These are phyloP conservation scores for Rhododendron henanense DNA, from an alignment of 148 eudicot genomes.

Conservation along the genomic window DNA sequence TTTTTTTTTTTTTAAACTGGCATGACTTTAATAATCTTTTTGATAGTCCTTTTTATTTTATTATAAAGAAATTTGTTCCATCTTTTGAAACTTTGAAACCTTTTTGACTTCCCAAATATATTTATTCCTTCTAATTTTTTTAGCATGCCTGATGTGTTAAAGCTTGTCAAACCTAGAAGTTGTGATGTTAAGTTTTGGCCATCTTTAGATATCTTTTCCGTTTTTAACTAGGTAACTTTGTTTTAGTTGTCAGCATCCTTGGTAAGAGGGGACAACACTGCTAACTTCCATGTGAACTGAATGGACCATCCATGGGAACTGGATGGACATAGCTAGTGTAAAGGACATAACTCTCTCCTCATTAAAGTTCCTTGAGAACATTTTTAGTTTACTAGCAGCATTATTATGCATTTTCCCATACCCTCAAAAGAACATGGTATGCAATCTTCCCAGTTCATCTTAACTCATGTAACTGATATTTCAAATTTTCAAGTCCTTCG, in stretches of 20 bases:
- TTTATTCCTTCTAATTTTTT: no score
- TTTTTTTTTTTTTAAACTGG: background rate
- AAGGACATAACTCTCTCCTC: background rate
- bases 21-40: background rate
- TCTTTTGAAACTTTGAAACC: no score
- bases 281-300: background rate
- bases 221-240: background rate
- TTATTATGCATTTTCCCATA: background rate
- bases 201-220: background rate
- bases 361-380: background rate
- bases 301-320: background rate
- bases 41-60: background rate
- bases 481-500: background rate
- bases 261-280: background rate
- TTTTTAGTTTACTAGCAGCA: background rate
- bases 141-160: background rate
- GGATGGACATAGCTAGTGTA: background rate
- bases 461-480: background rate
- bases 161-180: constrained; percentile 4
- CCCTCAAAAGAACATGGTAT: background rate
- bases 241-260: background rate
- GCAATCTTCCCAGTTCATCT: background rate
- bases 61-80: background rate
- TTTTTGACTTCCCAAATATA: no score
- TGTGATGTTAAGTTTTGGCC: background rate